Evolutionary conservation across 495 filamentous ascomycete species (phyloP).

Genomic region (Talaromyces stipitatus): DNA sequence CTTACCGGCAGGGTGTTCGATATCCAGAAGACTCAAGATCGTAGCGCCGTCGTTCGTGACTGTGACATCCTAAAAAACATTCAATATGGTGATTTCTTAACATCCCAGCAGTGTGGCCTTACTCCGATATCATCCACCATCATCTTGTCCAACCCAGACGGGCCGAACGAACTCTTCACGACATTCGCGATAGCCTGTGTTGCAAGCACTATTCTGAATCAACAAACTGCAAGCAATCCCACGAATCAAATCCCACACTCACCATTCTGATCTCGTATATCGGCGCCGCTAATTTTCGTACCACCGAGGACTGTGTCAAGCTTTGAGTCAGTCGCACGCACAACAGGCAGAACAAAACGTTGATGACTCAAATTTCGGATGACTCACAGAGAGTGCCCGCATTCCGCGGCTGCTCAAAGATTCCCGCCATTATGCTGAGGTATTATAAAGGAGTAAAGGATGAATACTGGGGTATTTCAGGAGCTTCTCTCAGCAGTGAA

Average conservation of each 20-base stretch:
- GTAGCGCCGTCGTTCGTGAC: constrained; percentile 99
- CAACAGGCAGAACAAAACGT: not conserved
- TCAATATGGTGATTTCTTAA: constrained; percentile 20
- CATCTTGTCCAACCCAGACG: constrained; percentile 98
- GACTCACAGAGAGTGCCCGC: constrained; percentile 72
- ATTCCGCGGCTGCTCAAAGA: constrained; percentile 85
- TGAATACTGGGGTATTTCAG: not conserved
- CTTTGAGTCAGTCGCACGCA: constrained; percentile 19
- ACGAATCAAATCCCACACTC: constrained; percentile 18
- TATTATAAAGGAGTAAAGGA: constrained; percentile 12
- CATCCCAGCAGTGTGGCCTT: constrained; percentile 22
- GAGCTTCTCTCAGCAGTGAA: not conserved
- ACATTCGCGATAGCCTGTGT: constrained; percentile 98
- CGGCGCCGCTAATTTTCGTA: constrained; percentile 87
- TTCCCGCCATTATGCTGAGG: constrained; percentile 60
- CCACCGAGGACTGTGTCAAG: constrained; percentile 70
- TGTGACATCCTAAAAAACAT: constrained; percentile 71
- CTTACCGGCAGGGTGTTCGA: constrained; percentile 97
- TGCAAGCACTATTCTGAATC: constrained; percentile 60
- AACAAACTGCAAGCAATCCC: constrained; percentile 11
- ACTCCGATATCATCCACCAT: constrained; percentile 99
- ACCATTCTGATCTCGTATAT: constrained; percentile 96
- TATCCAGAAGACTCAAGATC: constrained; percentile 87
- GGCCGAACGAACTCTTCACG: constrained; percentile 96
- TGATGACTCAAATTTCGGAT: not conserved